Evolutionary conservation across 192 early-diverging fungal genomes (phyloP), one percentile per base, ranked within the genome.

Genomic region (Dimargaris verticillata): DNA sequence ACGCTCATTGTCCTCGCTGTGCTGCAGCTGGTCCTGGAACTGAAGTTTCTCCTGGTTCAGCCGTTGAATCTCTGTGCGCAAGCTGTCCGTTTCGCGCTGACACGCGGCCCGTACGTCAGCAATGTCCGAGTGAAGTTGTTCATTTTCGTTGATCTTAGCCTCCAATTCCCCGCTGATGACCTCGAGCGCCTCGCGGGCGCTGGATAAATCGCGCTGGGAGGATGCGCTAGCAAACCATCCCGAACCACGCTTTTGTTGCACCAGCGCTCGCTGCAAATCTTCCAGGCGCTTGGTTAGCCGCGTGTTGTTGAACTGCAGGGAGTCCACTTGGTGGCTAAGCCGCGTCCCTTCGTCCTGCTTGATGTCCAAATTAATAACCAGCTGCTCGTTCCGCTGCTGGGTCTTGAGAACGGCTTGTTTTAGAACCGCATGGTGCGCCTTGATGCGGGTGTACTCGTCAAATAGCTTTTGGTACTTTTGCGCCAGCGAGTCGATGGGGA

Each of bases 401-500:
- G 28, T 5, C 20, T 59, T 28, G 5, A 59, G 6, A 9, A 59
- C 38, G 42, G 57, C 57, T 38, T 59, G 57, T 43, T 59, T 59
- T 5, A 59, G 41, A 20, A 59, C 57, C 15, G 57, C 43, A 41
- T 59, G 38, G 15, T 59, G 57, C 5, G 57, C 57, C n/a, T 59
- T 59, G 11, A 59, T 43, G 42, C 57, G 57, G 18, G 57, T 43
- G 25, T 59, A 59, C 26, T 59, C 57, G 17, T 20, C n/a, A 44
- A 59, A 43, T 20, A 59, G 57, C n/a, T 44, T 41, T 44, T 59
- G 57, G 57, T 59, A 59, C 42, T 59, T 59, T 28, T 41, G 42
- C 1, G 57, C 57, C 43, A 59, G 17, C 26, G 57, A 44, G 42
- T 59, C 57, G 43, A 25, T 13, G 38, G 57, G 42, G 17, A 43